Conservation (phyloP, 1,284 basidiomycete species). For the Caloboletus firmus region DNA sequence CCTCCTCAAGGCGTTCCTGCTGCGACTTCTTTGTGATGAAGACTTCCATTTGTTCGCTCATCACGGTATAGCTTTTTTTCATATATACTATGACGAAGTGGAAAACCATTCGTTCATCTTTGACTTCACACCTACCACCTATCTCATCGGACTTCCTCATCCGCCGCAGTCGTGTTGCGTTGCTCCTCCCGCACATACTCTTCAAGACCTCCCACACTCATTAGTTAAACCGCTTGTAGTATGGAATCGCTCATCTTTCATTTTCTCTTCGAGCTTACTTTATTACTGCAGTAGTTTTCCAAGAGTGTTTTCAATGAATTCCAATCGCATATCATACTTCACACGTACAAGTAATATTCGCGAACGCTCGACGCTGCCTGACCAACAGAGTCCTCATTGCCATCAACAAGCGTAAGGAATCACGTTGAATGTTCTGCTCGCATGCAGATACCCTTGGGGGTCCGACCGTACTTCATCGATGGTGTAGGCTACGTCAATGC, state of each 20-base stretch:
- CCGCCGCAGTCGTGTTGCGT: slow-evolving; percentile 7
- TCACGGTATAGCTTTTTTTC: slow-evolving; percentile 24
- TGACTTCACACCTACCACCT: slow-evolving; percentile 12
- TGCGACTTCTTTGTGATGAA: slow-evolving; percentile 13
- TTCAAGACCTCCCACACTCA: slow-evolving; percentile 20
- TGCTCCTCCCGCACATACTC: slow-evolving; percentile 7
- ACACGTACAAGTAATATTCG: slow-evolving; percentile 11
- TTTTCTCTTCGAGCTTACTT: slow-evolving; percentile 19
- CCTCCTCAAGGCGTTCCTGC: slow-evolving; percentile 3
- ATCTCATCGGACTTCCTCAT: slow-evolving; percentile 22
- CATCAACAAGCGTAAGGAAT: slow-evolving; percentile 3
- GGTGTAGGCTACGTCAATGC: slow-evolving; percentile 48
- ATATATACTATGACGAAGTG: slow-evolving; percentile 29
- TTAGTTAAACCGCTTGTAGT: slow-evolving; percentile 29
- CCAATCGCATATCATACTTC: slow-evolving; percentile 18
- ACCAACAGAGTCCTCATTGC: no score
- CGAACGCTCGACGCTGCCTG: neutral
- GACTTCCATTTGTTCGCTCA: slow-evolving; percentile 14
- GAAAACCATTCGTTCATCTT: slow-evolving; percentile 15
- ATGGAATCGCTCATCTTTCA: slow-evolving; percentile 25
- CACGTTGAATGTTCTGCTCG: slow-evolving; percentile 23
- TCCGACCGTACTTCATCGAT: slow-evolving; percentile 59
- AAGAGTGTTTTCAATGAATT: slow-evolving; percentile 9
- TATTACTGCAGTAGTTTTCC: slow-evolving; percentile 25
- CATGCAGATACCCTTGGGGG: slow-evolving; percentile 34